phyloP scores from a whole-genome alignment of 768 basidiomycete genomes.

The Boletus insuetus region DNA sequence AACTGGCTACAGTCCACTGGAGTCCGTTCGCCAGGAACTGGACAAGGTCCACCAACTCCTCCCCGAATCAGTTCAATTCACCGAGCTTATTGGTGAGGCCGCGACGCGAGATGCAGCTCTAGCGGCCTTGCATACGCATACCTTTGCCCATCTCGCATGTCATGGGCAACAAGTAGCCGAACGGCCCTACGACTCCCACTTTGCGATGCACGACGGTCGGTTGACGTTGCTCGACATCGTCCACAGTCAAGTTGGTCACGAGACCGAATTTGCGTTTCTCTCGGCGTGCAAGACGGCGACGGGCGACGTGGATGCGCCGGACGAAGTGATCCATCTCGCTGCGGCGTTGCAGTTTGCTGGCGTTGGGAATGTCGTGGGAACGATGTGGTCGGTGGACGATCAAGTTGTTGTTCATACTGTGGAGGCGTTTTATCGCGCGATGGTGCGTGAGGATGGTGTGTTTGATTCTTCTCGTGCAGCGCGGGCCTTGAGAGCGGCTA shows the following conservation, averaged over 20 bases:
- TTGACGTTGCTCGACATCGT: constrained; percentile 26
- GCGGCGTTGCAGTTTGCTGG: constrained; percentile 32
- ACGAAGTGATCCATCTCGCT: constrained; percentile 31
- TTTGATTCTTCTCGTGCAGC: constrained; percentile 19
- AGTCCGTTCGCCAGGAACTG: constrained; percentile 14
- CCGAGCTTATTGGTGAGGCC: constrained; percentile 7
- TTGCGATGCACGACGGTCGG: constrained; percentile 15
- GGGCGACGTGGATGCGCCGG: constrained; percentile 22
- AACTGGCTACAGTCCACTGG: background rate
- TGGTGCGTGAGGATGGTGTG: constrained; percentile 11
- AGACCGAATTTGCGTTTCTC: constrained; percentile 29
- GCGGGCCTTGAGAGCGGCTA: constrained; percentile 13
- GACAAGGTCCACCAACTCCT: constrained; percentile 10
- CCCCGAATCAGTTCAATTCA: constrained; percentile 6
- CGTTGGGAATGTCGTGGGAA: constrained; percentile 28
- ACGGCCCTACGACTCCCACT: constrained; percentile 19
- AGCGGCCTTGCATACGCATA: constrained; percentile 11
- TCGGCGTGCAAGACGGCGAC: constrained; percentile 31
- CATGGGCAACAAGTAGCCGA: constrained; percentile 19
- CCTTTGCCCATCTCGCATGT: constrained; percentile 28
- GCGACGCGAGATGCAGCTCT: constrained; percentile 15
- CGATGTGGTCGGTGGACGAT: constrained; percentile 32
- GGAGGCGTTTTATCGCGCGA: constrained; percentile 18
- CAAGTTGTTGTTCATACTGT: constrained; percentile 11
- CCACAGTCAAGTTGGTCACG: constrained; percentile 1